Base-by-base conservation (phyloP, 2,329 filamentous ascomycete species). In the Beauveria varroae region DNA sequence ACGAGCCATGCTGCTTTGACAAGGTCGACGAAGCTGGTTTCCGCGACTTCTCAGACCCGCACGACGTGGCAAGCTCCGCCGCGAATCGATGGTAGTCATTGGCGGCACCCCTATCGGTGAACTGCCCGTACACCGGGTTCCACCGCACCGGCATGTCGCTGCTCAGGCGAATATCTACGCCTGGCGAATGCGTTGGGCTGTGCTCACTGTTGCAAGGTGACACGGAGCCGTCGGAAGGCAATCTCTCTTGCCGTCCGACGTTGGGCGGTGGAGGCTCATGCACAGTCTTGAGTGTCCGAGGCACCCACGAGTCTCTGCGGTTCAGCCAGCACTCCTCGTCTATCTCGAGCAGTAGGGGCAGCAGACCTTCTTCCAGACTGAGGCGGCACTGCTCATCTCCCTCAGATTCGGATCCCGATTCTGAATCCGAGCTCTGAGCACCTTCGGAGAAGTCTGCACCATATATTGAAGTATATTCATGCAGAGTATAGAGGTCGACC, bases 81-180 rank as follows among this genome's bases (percentile, higher is more conserved):
- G 73, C 67, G 54, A 75, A 69, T 9, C 68, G 68, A 60, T 75
- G 73, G 37, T 75, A 75, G 47, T 74, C 73, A 49, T 68, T 69
- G 2, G 72, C 69, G 5, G 69, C 68, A 54, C 68, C 68, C 22
- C 63, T 64, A 58, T 74, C 72, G 55, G 66, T 70, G 22, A 72
- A 71, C 46, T 71, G 68, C 50, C 65, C 68, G 55, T 69, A 66
- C 0, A 61, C 50, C 8, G 64, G 59, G n/a, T 67, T 64, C 67
- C 63, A 66, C 3, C 53, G 46, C 53, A 37, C 46, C 3, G 53
- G 60, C 28, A 28, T 26, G 47, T 49, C 30, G 28, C 43, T 51
- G 20, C 37, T 50, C 34, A 57, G 46, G 22, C 30, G 40, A 40
- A 57, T 57, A 20, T 52, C 37, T 1, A 24, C n/a, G 14, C 18